Base-by-base conservation (phyloP, 345 rosid species). In the Camelina sativa region DNA sequence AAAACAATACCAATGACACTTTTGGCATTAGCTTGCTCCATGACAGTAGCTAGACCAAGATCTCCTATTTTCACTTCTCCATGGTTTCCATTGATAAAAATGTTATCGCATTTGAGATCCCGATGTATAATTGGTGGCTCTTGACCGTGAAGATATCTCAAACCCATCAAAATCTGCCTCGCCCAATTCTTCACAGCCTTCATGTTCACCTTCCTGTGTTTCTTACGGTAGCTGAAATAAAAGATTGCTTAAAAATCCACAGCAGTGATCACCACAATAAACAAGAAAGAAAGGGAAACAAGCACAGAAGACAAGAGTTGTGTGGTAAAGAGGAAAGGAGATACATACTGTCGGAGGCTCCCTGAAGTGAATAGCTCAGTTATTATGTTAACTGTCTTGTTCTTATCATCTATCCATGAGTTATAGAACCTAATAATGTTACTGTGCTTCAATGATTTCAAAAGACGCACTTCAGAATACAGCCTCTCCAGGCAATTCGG, bases 51-150 rank as follows among this genome's bases (percentile, higher is more conserved):
- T 67, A 94, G 82, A 35, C 98, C 98, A 59, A 94, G 96, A 84
- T 94, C 97, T 75, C 98, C 98, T 74, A 94, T 94, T 79, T 94
- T 94, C 67, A 94, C 96, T 85, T 91, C 95, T 72, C 97, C 98
- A 76, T 82, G 93, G 86, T 90, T 88, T 37, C 98, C 98, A 73
- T 94, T 94, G 76, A 94, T 89, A 73, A 94, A 89, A 56, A 94
- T 81, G 84, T 94, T 94, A 82, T 94, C 98, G 15, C 97, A 94
- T 85, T 94, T 94, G 80, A 94, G 86, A 83, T 94, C 98, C 22
- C 96, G 82, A 78, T 94, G 98, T 41, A 94, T 90, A 68, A 94
- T 85, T 6, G 96, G 95, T 50, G 97, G 98, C 25, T 85, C 81
- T 59, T 87, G 97, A 80, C 85, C 54, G 53, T 94, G 98, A 79